Evolutionary conservation across 345 rosid species (phyloP).

Genomic region (Murraya paniculata): DNA sequence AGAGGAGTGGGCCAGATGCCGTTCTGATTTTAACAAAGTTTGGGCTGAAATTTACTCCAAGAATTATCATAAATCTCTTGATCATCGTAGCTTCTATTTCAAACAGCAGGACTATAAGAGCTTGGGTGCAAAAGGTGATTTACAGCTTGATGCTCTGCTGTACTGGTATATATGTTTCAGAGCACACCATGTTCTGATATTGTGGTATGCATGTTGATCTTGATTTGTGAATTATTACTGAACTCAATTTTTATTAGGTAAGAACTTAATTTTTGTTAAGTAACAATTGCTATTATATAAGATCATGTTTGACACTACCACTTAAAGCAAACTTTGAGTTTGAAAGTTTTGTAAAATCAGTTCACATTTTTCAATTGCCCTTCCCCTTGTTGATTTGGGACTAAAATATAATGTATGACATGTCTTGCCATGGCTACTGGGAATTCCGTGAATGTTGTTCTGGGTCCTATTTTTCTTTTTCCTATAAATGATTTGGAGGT

Average conservation of each 20-base stretch:
- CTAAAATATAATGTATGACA: background rate
- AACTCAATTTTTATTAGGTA: background rate
- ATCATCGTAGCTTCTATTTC: slow-evolving; percentile 97
- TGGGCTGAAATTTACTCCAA: slow-evolving; percentile 96
- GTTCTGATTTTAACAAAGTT: slow-evolving; percentile 90
- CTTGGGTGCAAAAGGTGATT: slow-evolving; percentile 84
- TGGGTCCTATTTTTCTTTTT: background rate
- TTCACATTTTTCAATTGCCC: background rate
- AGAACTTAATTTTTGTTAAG: background rate
- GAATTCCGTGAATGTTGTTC: background rate
- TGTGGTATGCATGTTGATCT: background rate
- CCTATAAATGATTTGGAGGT: background rate
- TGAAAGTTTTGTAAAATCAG: background rate
- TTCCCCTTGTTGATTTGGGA: background rate
- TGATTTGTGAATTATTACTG: background rate
- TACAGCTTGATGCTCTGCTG: slow-evolving; percentile 6
- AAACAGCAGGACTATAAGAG: slow-evolving; percentile 96
- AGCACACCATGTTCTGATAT: background rate
- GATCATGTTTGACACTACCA: background rate
- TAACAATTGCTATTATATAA: background rate
- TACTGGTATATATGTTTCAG: background rate
- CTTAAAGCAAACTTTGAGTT: background rate
- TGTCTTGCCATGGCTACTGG: background rate
- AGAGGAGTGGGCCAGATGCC: slow-evolving; percentile 96
- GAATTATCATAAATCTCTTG: slow-evolving; percentile 94